A percentile compares a stretch with the other conserved stretches of the same genome.
phyloP scores from a whole-genome alignment of 2,329 filamentous ascomycete species.

The Beauveria brongniartii region DNA sequence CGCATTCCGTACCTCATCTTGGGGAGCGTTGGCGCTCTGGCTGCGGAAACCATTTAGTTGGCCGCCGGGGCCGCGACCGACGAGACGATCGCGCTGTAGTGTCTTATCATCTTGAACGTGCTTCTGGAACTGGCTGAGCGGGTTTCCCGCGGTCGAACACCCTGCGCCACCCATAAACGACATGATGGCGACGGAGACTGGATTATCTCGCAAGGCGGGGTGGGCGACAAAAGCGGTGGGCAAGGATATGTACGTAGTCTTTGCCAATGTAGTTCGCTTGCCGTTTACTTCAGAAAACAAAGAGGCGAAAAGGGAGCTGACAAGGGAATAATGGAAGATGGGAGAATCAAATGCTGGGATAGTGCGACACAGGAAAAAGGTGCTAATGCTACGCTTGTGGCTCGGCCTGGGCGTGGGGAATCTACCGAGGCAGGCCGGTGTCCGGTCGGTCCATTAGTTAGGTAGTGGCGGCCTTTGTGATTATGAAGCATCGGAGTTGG shows the following conservation, averaged over 20 bases:
- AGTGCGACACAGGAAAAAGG: background rate
- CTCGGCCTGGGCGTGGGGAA: slow-evolving; percentile 14
- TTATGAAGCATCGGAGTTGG: slow-evolving; percentile 3
- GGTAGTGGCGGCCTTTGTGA: background rate
- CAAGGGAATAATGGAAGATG: background rate
- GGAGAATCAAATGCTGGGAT: slow-evolving; percentile 2
- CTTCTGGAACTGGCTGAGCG: slow-evolving; percentile 94
- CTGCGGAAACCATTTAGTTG: slow-evolving; percentile 72
- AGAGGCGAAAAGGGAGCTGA: background rate
- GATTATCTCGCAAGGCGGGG: slow-evolving; percentile 11
- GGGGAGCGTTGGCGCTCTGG: slow-evolving; percentile 57
- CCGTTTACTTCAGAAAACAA: background rate
- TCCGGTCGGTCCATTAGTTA: slow-evolving; percentile 4
- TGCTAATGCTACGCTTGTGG: slow-evolving; percentile 10
- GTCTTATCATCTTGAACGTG: slow-evolving; percentile 95
- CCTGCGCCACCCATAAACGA: slow-evolving; percentile 94
- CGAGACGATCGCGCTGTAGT: slow-evolving; percentile 81
- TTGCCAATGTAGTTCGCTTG: background rate
- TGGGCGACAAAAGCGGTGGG: slow-evolving; percentile 1
- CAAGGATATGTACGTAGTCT: background rate
- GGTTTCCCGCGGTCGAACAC: slow-evolving; percentile 93
- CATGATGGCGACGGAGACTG: slow-evolving; percentile 46
- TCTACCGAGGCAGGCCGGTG: slow-evolving; percentile 16
- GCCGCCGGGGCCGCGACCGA: slow-evolving; percentile 63
- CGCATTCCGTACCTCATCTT: slow-evolving; percentile 58